Evolutionary conservation across 805 yeast species (phyloP).

Genomic region (Wickerhamiella brachini): DNA sequence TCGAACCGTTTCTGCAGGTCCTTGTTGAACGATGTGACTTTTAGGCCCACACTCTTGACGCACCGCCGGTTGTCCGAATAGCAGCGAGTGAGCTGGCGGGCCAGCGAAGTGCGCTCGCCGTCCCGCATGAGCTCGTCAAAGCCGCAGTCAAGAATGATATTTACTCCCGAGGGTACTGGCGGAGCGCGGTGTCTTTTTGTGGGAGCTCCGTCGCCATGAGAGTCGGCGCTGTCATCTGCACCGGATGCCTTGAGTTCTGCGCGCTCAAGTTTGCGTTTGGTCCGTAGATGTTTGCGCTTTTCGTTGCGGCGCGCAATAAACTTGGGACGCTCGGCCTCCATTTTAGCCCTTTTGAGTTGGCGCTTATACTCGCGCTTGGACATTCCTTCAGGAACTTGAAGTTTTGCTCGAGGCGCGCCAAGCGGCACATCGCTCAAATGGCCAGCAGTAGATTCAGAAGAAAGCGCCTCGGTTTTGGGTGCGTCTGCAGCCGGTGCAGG

Average conservation of each 20-base stretch:
- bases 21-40: constrained; percentile 52
- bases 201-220: neutral
- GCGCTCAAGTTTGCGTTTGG: constrained; percentile 9
- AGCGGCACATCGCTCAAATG: neutral
- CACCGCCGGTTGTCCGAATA: constrained; percentile 67
- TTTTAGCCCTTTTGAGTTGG: constrained; percentile 39
- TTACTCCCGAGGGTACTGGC: constrained; percentile 30
- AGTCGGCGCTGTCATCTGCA: constrained; percentile 1
- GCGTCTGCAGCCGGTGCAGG: neutral
- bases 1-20: constrained; percentile 58
- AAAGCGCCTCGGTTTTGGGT: neutral
- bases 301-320: constrained; percentile 39
- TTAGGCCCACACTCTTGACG: constrained; percentile 40
- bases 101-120: constrained; percentile 52
- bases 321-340: constrained; percentile 54
- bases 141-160: constrained; percentile 69
- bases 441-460: neutral
- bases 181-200: constrained; percentile 5
- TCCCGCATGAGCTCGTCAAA: constrained; percentile 84
- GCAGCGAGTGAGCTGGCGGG: constrained; percentile 68
- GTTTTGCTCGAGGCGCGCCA: neutral
- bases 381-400: constrained; percentile 66
- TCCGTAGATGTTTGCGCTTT: constrained; percentile 33
- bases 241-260: constrained; percentile 4
- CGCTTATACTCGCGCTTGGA: constrained; percentile 77